Percentiles rank a stretch among this genome's conserved stretches.
phyloP scores from a whole-genome alignment of 2,329 filamentous ascomycete genomes.

The Sporothrix variecibatus region DNA sequence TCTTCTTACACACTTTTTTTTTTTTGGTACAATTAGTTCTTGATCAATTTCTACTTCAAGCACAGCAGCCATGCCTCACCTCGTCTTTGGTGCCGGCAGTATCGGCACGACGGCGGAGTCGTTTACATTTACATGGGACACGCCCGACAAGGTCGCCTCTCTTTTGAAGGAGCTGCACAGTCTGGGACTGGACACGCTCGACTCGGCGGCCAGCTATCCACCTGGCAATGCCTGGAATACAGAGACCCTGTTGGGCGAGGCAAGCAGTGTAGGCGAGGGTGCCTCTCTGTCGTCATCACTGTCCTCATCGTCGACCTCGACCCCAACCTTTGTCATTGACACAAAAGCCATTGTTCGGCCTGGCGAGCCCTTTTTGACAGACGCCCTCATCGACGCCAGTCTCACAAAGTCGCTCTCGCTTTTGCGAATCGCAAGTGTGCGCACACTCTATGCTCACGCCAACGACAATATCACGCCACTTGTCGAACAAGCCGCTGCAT shows the following conservation, averaged over 20 bases:
- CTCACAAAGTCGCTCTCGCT: constrained; percentile 26
- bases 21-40: too few relatives aligned
- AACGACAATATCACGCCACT: constrained; percentile 36
- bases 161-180: constrained; percentile 29
- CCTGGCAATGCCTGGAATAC: constrained; percentile 31
- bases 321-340: constrained; percentile 29
- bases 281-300: background rate
- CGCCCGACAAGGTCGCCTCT: constrained; percentile 31
- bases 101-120: constrained; percentile 30
- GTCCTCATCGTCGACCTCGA: too few relatives aligned
- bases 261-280: constrained; percentile 12
- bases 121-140: constrained; percentile 32
- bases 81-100: constrained; percentile 33
- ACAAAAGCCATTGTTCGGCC: constrained; percentile 27
- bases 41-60: too few relatives aligned
- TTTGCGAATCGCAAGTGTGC: constrained; percentile 16
- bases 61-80: constrained; percentile 10
- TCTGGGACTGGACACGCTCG: constrained; percentile 31
- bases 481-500: constrained; percentile 35
- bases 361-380: constrained; percentile 13
- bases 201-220: constrained; percentile 33
- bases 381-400: constrained; percentile 21
- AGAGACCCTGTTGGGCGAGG: constrained; percentile 31
- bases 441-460: constrained; percentile 34
- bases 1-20: background rate